Evolutionary conservation across 176 grass and related monocot genomes (phyloP).

Genomic region (Carex scoparia): DNA sequence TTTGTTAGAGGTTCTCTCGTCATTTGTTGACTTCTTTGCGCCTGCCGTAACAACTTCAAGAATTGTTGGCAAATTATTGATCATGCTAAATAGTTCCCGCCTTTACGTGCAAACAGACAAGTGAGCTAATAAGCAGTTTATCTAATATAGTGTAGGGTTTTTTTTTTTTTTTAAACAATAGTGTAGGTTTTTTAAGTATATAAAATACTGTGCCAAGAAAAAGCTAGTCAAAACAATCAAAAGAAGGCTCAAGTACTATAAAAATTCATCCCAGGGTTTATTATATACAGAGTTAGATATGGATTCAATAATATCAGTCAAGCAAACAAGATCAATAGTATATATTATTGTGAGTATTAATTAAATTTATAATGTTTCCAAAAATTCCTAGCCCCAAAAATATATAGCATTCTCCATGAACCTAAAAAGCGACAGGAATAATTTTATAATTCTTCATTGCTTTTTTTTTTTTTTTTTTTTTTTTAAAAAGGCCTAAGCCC

Average conservation of each 20-base stretch:
- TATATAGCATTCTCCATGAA: no score
- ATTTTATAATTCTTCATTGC: no score
- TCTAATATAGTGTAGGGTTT: background rate
- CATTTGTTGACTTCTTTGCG: constrained; percentile 20
- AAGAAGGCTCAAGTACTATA: background rate
- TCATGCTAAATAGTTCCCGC: constrained; percentile 27
- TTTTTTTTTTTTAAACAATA: no score
- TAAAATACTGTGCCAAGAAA: background rate
- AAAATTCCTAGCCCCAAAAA: no score
- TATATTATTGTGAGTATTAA: background rate
- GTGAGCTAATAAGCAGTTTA: background rate
- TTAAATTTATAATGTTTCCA: no score
- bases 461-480: no score
- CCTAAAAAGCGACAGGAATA: no score
- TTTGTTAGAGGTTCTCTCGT: background rate
- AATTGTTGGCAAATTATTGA: constrained; percentile 35
- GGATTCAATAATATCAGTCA: background rate
- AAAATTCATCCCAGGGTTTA: background rate
- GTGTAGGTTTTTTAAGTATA: background rate
- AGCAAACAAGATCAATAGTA: background rate
- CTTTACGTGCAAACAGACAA: constrained; percentile 6
- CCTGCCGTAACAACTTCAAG: constrained; percentile 32
- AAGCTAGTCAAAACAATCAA: background rate
- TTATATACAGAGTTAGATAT: background rate
- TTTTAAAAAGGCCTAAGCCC: no score